These are phyloP conservation scores for Colletotrichum eleusines DNA, from an alignment of 2,329 filamentous ascomycete genomes.

Conservation along the genomic window DNA sequence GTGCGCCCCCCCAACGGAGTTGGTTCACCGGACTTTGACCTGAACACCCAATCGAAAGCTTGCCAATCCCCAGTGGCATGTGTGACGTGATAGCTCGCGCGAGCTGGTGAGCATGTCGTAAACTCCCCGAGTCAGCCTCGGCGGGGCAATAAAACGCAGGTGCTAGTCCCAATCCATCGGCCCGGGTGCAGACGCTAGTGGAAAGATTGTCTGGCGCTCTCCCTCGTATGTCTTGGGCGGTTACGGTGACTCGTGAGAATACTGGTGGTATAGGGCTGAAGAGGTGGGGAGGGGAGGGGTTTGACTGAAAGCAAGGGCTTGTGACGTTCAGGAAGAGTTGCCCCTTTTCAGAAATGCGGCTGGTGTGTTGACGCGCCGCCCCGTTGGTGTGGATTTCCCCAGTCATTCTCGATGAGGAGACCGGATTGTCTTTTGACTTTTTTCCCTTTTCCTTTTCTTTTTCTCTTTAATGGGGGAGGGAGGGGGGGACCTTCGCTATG, in stretches of 20 bases:
- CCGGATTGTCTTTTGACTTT: neutral
- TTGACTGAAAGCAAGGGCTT: neutral
- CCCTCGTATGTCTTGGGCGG: neutral
- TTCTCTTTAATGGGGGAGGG: neutral
- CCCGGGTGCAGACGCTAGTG: slow-evolving; percentile 31
- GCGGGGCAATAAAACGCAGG: slow-evolving; percentile 35
- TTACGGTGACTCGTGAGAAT: slow-evolving; percentile 21
- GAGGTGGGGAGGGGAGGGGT: neutral
- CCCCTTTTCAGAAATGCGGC: neutral
- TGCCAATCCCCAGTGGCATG: slow-evolving; percentile 2
- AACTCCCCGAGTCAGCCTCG: slow-evolving; percentile 27
- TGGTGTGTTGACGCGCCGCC: neutral
- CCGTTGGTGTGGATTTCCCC: neutral
- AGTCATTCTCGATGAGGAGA: slow-evolving; percentile 10
- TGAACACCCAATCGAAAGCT: neutral
- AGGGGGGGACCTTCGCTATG: neutral
- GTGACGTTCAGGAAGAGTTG: neutral
- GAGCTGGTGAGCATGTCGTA: neutral
- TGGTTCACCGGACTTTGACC: neutral
- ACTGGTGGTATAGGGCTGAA: slow-evolving; percentile 31
- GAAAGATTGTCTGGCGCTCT: slow-evolving; percentile 4
- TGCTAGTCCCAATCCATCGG: slow-evolving; percentile 32
- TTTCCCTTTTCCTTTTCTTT: neutral
- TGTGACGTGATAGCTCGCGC: slow-evolving; percentile 8
- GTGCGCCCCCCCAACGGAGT: neutral